Evolutionary conservation across 768 basidiomycete genomes (phyloP).

Genomic region (Rhodosporidiobolus sp.): DNA sequence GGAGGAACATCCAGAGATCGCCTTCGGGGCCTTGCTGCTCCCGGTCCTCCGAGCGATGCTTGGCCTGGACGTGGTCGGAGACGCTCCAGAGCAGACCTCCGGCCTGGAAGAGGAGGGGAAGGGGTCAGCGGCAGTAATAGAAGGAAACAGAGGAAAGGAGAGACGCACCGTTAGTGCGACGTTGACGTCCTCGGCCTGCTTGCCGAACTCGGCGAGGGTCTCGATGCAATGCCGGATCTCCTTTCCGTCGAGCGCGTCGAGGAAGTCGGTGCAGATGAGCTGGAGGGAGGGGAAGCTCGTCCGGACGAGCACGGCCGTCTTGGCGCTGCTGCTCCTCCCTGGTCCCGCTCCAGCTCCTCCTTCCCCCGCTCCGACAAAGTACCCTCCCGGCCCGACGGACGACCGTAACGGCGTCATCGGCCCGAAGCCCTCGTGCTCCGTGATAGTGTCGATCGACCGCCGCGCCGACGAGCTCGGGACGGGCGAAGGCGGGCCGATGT

Average conservation of each 20-base stretch:
- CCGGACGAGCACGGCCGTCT: slow-evolving; percentile 68
- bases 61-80: slow-evolving; percentile 87
- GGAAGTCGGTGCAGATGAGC: slow-evolving; percentile 81
- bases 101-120: slow-evolving; percentile 50
- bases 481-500: slow-evolving; percentile 19
- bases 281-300: slow-evolving; percentile 92
- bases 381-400: not conserved
- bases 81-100: slow-evolving; percentile 93
- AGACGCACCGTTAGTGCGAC: slow-evolving; percentile 76
- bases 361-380: slow-evolving; percentile 1
- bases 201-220: slow-evolving; percentile 85
- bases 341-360: not conserved
- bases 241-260: slow-evolving; percentile 72
- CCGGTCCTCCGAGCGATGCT: slow-evolving; percentile 56
- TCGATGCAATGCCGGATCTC: slow-evolving; percentile 84
- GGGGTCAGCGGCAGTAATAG: not conserved
- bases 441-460: slow-evolving; percentile 32
- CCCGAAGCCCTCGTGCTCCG: slow-evolving; percentile 17
- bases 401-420: slow-evolving; percentile 22
- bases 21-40: slow-evolving; percentile 61
- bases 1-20: slow-evolving; percentile 87
- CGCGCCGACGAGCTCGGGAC: not conserved
- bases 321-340: slow-evolving; percentile 41
- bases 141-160: too few species aligned
- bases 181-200: slow-evolving; percentile 84